Evolutionary conservation across 441 rosid genomes (phyloP), one percentile per base, ranked within the genome.

Genomic region (Arabidopsis lyrata): DNA sequence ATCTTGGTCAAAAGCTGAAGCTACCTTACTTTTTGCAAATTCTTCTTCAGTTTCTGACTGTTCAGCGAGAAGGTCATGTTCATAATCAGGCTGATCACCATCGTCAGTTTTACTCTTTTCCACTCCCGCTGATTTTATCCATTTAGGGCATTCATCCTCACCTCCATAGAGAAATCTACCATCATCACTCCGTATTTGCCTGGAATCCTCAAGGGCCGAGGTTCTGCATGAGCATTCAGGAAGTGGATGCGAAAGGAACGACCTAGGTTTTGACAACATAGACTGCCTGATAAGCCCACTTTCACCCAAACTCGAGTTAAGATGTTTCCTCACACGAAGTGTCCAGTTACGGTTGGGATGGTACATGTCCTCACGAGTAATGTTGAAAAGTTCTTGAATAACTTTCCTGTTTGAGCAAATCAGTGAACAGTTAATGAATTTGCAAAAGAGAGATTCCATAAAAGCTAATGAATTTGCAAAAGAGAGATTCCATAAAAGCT

Each of bases 191-290:
- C 74, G 77, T 34, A 79, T 53, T 22, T 71, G 77, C 62, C 68
- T 81, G 55, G 73, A 77, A 39, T 56, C 77, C 68, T 81, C 81
- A 11, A 84, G 72, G 63, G 87, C 55, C 3, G 85, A 78, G 58
- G 89, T 88, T 84, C 89, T 88, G 83, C 99, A 92, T 65, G 93
- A 90, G 86, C 99, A 95, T 84, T 95, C 99, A 16, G 99, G 98
- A 54, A 92, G 90, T 11, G 98, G 98, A 76, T 95, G 98, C 1
- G 97, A 95, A 13, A 95, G 81, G 73, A 92, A 95, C 50, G 81
- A 85, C 31, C 69, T 66, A 6, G 94, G 90, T 83, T 90, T 95
- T 13, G 97, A 89, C 14, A 64, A 59, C 71, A 70, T 81, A 32
- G 97, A 86, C 84, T 90, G 93, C 74, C 90, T 81, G 36, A 86